Evolutionary conservation across 1,139 yeast genomes (phyloP), one percentile per base, ranked within the genome.

Genomic region (Debaryomyces coudertii): DNA sequence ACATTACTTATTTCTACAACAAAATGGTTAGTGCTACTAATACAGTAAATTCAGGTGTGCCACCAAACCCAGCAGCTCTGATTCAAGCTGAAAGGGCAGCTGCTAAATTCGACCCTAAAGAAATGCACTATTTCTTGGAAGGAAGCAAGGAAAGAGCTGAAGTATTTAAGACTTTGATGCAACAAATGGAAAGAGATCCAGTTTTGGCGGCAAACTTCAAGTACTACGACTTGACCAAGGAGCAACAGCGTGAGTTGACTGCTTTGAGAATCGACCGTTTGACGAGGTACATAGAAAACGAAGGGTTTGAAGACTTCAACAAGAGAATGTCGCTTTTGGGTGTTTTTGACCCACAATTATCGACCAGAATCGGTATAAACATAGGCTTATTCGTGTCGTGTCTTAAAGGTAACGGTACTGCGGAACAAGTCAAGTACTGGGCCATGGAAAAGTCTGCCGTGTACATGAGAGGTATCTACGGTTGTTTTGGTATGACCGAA

Each of bases 361-460:
- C 67, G 45, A 73, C 69, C 51, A 60, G 77, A 58, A 58, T 77
- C 53, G 63, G 87, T 42, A 87, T 87, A 45, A 88, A 87, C 66
- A 73, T 82, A 58, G 90, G 90, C 5, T 73, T 87, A 47, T 87
- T 86, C 61, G 73, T 85, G 54, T 80, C 81, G 54, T 84, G 90
- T 53, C 68, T 87, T 49, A 80, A 79, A 55, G 92, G 93, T 44
- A 83, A 85, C 51, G 95, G 93, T 53, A 83, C 93, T 44, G 47
- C 54, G 24, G 70, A 65, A 30, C 79, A 73, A 57, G 64, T 67
- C 51, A 57, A 64, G 42, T 73, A 65, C 63, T 73, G 79, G 79
- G 62, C 71, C 47, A 57, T 65, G 53, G 56, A 53, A 46, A 72
- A 70, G 57, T 76, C 70, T 55, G 62, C 76, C 36, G 65, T 61